Conservation (phyloP, 306 rosid genomes). For the Ziziphus jujuba region DNA sequence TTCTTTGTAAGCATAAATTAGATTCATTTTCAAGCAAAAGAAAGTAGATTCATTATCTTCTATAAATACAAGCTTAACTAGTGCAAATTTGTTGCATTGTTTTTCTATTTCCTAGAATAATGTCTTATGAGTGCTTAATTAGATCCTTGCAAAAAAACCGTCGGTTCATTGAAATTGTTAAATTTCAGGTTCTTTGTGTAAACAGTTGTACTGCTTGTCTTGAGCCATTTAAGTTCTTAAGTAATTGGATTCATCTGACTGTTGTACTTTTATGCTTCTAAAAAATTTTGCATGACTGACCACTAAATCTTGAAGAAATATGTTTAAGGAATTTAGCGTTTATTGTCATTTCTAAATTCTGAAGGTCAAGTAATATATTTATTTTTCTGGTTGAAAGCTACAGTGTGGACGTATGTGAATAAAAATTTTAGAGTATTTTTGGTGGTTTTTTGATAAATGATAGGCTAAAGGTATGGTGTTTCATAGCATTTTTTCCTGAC, state of each 20-base stretch:
- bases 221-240: not conserved
- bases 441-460: slow-evolving; percentile 98
- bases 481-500: not conserved
- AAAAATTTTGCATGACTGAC: not conserved
- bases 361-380: slow-evolving; percentile 1
- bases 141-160: no score
- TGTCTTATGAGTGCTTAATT: no score
- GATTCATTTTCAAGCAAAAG: no score
- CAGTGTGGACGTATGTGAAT: slow-evolving; percentile 68
- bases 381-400: slow-evolving; percentile 34
- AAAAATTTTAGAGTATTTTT: slow-evolving; percentile 83
- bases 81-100: not conserved
- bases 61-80: no score
- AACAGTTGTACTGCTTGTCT: not conserved
- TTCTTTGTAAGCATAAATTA: slow-evolving; percentile 16
- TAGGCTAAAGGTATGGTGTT: slow-evolving; percentile 54
- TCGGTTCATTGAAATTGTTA: not conserved
- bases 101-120: not conserved
- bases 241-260: not conserved
- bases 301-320: not conserved
- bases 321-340: not conserved
- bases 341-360: not conserved
- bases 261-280: slow-evolving; percentile 10
- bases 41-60: no score
- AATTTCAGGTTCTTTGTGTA: not conserved